Evolutionary conservation across 306 rosid genomes (phyloP), one percentile per base, ranked within the genome.

Genomic region (Trifolium dubium): DNA sequence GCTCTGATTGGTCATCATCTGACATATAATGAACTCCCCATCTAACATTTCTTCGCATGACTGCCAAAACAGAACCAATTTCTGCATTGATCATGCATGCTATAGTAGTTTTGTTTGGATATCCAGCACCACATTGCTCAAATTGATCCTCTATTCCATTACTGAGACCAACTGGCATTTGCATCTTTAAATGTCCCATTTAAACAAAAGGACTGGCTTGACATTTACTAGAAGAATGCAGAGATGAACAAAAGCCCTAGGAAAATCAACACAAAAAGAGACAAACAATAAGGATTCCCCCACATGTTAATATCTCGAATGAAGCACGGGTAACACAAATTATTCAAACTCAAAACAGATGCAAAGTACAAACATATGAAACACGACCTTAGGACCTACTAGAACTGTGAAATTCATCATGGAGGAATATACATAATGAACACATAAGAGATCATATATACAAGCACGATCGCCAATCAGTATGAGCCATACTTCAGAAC

Each of bases 31-130:
- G 96, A 17, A 92, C 90, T 50, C 96, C 97, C 99, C 98, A 94
- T 81, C 96, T 84, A 43, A 90, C 97, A 82, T 94, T 92, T 84
- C 98, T 88, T 78, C 99, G 86, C 99, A 94, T 94, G 17, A 94
- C 96, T 5, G 97, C 95, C 86, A 94, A 85, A 66, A 94, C 99
- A 65, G 99, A 87, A 44, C 96, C 96, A 56, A 94, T 86, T 84
- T 94, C 99, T 8, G 99, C 90, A 87, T 88, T 94, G 79, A 92
- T 88, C 87, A 92, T 92, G 88, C 97, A 92, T 35, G 96, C 90
- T 76, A 94, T 75, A 79, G 96, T 83, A 75, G 91, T 77, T 81
- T 89, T 91, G 59, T 73, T 87, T 43, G 96, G 84, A 83, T 78
- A 78, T 7, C 84, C 37, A 49, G 75, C 83, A 66, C 85, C 97